Evolutionary conservation across 2,329 filamentous ascomycete species (phyloP).

Genomic region (Calonectria multiphialidica): DNA sequence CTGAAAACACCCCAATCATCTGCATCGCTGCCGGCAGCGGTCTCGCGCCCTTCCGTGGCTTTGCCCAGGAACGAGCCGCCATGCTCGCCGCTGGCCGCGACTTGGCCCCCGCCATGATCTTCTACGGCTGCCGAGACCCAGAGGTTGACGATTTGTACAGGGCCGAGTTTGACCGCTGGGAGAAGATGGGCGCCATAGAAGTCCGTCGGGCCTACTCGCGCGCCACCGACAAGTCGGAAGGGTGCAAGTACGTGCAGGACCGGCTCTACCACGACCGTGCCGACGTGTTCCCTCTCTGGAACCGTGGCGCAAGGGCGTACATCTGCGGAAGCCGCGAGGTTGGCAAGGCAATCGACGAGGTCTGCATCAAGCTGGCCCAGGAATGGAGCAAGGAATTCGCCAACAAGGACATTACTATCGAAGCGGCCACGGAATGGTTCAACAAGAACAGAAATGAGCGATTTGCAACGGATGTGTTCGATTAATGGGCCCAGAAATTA

Average conservation of each 20-base stretch:
- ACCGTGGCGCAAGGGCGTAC: constrained; percentile 66
- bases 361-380: constrained; percentile 50
- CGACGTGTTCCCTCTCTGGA: constrained; percentile 54
- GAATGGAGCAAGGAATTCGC: constrained; percentile 43
- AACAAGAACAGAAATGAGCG: constrained; percentile 64
- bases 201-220: constrained; percentile 69
- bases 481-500: constrained; percentile 47
- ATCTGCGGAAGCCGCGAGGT: constrained; percentile 72
- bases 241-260: constrained; percentile 63
- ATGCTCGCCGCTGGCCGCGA: constrained; percentile 62
- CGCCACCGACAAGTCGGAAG: constrained; percentile 55
- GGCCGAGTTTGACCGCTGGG: constrained; percentile 70
- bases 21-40: constrained; percentile 67
- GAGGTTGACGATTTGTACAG: constrained; percentile 71
- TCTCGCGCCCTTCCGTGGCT: constrained; percentile 73
- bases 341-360: constrained; percentile 60
- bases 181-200: constrained; percentile 59
- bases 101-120: constrained; percentile 73
- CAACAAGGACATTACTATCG: constrained; percentile 47
- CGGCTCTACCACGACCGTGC: constrained; percentile 51
- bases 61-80: constrained; percentile 71
- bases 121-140: constrained; percentile 71
- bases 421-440: constrained; percentile 60
- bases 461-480: constrained; percentile 73
- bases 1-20: constrained; percentile 62